A percentile compares a stretch with the other conserved stretches of the same genome.
phyloP scores from a whole-genome alignment of 2,329 filamentous ascomycete genomes.

The Aspergillus ustus region DNA sequence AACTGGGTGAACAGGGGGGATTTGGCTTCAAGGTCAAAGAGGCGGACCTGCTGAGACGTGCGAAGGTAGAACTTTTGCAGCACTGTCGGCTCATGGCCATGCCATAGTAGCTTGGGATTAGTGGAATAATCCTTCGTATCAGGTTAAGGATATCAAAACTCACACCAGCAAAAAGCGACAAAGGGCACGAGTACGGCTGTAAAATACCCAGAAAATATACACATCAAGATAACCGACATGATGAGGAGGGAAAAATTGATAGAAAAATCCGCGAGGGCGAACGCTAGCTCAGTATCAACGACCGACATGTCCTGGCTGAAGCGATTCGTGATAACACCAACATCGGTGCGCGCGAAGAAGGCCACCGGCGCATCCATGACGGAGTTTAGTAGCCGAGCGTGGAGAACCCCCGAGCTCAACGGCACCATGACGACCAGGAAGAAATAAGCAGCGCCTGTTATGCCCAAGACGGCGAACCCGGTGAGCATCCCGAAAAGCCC shows the following conservation, averaged over 20 bases:
- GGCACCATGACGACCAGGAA: not conserved
- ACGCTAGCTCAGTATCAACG: not conserved
- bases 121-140: not conserved
- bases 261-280: not conserved
- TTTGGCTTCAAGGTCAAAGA: conserved; percentile 27
- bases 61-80: conserved; percentile 14
- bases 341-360: conserved; percentile 25
- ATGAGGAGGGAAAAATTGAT: not conserved
- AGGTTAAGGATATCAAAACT: not conserved
- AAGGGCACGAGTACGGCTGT: not conserved
- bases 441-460: not conserved
- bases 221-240: not conserved
- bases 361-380: conserved; percentile 20
- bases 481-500: not conserved
- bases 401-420: not conserved
- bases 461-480: not conserved
- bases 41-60: conserved; percentile 23
- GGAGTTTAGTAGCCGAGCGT: not conserved
- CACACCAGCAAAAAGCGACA: conserved; percentile 1
- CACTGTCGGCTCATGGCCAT: not conserved
- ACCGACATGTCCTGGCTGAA: conserved; percentile 3
- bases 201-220: not conserved
- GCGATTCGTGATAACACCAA: conserved; percentile 18
- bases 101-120: not conserved
- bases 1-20: conserved; percentile 21